Evolutionary conservation across 345 rosid species (phyloP), one percentile per base, ranked within the genome.

Genomic region (Syzygium grande): DNA sequence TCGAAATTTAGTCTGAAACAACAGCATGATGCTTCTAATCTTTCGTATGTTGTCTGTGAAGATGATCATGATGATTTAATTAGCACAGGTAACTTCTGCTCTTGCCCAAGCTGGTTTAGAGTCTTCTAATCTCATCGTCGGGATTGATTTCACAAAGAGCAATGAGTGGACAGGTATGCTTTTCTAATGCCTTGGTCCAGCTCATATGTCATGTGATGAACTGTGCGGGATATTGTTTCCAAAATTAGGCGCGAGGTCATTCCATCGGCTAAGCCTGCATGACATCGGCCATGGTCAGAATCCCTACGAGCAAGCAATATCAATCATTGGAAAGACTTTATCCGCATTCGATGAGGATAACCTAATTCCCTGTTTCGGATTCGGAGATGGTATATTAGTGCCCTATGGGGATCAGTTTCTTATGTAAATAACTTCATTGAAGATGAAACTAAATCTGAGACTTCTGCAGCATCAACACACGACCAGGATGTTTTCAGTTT

Each of bases 81-180:
- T 9, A 9, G 46, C 89, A 4, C 80, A 97, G 99, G 98, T 97
- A 51, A 94, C 98, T 51, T 91, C 91, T 89, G 98, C 97, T 52
- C 96, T 96, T 65, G 87, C 95, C 73, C 95, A 95, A 79, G 94
- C 98, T 63, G 99, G 99, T 56, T 90, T 97, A 49, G 99, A 96
- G 92, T 97, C 99, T 51, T 96, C 99, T 79, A 97, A 97, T 92
- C 94, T 97, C 86, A 97, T 97, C 58, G 98, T 97, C 73, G 98
- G 98, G 88, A 94, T 97, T 85, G 99, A 97, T 92, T 94, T 96
- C 92, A 97, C 99, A 8, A 97, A 96, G 92, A 97, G 99, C 80
- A 73, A 97, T 9, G 98, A 97, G 77, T 97, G 99, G 99, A 96
- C 98, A 91, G 99, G 99, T 96, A 86, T 22, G 41, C 34, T 88